phyloP scores from a whole-genome alignment of 352 stramenopile species.

The Pythium periplocum region DNA sequence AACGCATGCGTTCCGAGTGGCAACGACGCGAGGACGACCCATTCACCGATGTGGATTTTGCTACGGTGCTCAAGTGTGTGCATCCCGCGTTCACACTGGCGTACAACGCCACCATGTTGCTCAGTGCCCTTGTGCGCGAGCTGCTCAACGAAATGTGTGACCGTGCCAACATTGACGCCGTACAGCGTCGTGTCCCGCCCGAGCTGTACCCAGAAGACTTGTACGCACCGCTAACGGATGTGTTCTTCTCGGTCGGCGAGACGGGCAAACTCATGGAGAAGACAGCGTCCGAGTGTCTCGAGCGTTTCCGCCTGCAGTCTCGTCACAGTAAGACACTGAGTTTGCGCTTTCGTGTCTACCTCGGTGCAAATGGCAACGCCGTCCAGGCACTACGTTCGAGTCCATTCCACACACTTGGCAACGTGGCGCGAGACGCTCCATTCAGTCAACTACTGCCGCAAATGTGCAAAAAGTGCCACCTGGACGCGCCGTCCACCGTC shows the following conservation, averaged over 20 bases:
- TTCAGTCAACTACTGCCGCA: conserved; percentile 29
- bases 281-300: conserved; percentile 8
- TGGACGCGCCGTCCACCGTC: conserved; percentile 14
- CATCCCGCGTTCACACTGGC: conserved; percentile 55
- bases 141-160: conserved; percentile 47
- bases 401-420: conserved; percentile 17
- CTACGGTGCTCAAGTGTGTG: conserved; percentile 51
- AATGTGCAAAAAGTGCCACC: conserved; percentile 37
- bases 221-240: conserved; percentile 2
- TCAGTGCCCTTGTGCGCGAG: conserved; percentile 46
- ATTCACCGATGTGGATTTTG: conserved; percentile 56
- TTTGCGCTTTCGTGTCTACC: conserved; percentile 36
- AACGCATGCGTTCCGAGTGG: conserved; percentile 45
- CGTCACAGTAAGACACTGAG: conserved; percentile 31
- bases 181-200: conserved; percentile 23
- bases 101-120: conserved; percentile 42
- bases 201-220: conserved; percentile 28
- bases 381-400: conserved; percentile 8
- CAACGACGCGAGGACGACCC: conserved; percentile 52
- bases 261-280: conserved; percentile 3
- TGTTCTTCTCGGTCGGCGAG: conserved; percentile 11
- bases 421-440: conserved; percentile 27
- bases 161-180: conserved; percentile 28
- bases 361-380: conserved; percentile 10
- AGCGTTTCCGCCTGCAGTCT: conserved; percentile 32